Evolutionary conservation across 148 eudicot species (phyloP), one percentile per base, ranked within the genome.

Genomic region (Heliosperma pusillum): DNA sequence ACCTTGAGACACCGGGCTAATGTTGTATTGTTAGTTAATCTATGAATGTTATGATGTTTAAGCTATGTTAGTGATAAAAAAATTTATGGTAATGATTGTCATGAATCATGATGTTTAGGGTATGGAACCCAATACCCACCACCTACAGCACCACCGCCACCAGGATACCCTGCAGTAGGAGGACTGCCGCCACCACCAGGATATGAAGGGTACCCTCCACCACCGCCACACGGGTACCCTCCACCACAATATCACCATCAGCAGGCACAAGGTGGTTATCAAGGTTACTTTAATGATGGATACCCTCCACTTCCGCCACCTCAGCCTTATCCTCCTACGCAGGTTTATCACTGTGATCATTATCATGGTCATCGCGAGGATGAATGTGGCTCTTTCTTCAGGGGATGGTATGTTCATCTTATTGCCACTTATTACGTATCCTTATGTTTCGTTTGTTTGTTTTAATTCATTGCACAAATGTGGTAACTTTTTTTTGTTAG

Each of bases 281-380:
- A 87, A 80, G 89, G 90, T 0, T 89, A 89, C 70, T 89, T 88
- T 76, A 83, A 77, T 79, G 85, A 83, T 68, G 89, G 86, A 21
- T 86, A 78, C 59, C 87, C 87, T 59, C 88, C 84, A 1, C 87
- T 86, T 0, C 89, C 90, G 0, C 91, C 89, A 0, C 89, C 88
- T 2, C 91, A 83, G 5, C 84, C 77, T 2, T 82, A 80, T 12
- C 88, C 79, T 17, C 75, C 83, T 56, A 74, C 77, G 60, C 88
- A 84, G 66, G 81, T 78, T 29, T 79, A 87, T 75, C 89, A 86
- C 33, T 85, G 82, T 78, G 86, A 85, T 9, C 90, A 89, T 66
- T 68, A 83, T 71, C 81, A 82, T n/a, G 70, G 78, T 74, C 68
- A 75, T 70, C 40, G 47, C 75, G 68, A 75, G 20, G 24, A 22